Evolutionary conservation across 768 basidiomycete genomes (phyloP).

Genomic region (Holtermannia corniformis): DNA sequence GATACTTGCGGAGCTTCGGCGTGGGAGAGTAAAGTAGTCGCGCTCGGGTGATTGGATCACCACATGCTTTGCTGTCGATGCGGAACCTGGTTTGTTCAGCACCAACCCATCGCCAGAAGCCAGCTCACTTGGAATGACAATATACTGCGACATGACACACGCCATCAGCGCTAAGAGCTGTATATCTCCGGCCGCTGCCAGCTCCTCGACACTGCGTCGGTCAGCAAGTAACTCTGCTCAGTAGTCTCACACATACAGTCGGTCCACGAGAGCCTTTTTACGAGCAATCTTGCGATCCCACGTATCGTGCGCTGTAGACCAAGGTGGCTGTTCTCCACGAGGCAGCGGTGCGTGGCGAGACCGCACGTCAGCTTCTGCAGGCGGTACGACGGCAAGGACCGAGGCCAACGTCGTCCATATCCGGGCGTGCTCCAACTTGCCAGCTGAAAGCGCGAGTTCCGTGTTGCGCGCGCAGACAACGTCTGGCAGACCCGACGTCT

Average conservation of each 20-base stretch:
- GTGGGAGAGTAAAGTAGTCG: slow-evolving; percentile 32
- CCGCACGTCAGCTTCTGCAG: slow-evolving; percentile 12
- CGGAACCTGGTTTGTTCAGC: slow-evolving; percentile 5
- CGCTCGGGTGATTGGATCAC: slow-evolving; percentile 19
- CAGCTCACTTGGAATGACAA: background rate
- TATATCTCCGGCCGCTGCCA: slow-evolving; percentile 20
- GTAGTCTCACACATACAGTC: slow-evolving; percentile 15
- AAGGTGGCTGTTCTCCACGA: slow-evolving; percentile 1
- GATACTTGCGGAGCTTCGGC: background rate
- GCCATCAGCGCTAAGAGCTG: slow-evolving; percentile 32
- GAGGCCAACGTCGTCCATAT: slow-evolving; percentile 24
- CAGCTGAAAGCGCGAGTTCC: slow-evolving; percentile 16
- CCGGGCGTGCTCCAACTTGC: slow-evolving; percentile 28
- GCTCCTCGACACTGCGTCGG: slow-evolving; percentile 10
- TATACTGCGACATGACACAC: slow-evolving; percentile 16
- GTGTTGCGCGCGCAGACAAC: slow-evolving; percentile 16
- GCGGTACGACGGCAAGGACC: slow-evolving; percentile 23
- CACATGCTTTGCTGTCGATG: slow-evolving; percentile 5
- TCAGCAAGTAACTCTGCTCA: background rate
- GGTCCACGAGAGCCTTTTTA: slow-evolving; percentile 15
- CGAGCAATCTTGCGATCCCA: slow-evolving; percentile 23
- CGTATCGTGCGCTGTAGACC: slow-evolving; percentile 11
- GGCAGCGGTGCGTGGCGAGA: slow-evolving; percentile 13
- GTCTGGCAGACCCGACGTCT: background rate
- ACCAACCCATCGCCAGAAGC: background rate